A percentile compares a stretch with the other conserved stretches of the same genome.
These are phyloP conservation scores for Aureobasidium sp. DNA, from an alignment of 2,329 filamentous ascomycete species.

Conservation along the genomic window DNA sequence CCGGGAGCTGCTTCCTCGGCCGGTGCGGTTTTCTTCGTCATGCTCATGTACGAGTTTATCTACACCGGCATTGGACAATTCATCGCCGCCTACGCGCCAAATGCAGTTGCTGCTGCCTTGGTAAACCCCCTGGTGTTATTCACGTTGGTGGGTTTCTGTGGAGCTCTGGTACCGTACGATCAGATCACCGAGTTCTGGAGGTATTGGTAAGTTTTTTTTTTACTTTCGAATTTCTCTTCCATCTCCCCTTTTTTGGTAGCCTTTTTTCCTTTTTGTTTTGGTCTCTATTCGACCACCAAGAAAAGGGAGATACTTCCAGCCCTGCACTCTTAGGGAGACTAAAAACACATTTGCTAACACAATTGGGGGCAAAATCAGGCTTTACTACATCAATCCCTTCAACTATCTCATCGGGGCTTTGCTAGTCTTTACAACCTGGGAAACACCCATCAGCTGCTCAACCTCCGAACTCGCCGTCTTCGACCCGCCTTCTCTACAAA, in stretches of 20 bases:
- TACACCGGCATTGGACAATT: slow-evolving; percentile 52
- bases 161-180: slow-evolving; percentile 49
- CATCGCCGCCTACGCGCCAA: slow-evolving; percentile 58
- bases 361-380: slow-evolving; percentile 23
- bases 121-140: slow-evolving; percentile 35
- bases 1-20: slow-evolving; percentile 50
- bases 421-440: slow-evolving; percentile 48
- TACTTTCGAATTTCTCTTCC: no score
- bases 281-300: no score
- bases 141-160: slow-evolving; percentile 34
- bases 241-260: no score
- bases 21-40: background rate
- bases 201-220: slow-evolving; percentile 31
- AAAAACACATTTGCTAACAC: no score
- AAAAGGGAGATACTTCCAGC: no score
- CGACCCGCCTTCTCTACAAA: slow-evolving; percentile 25
- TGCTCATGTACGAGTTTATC: slow-evolving; percentile 59
- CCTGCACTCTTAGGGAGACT: no score
- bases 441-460: slow-evolving; percentile 10
- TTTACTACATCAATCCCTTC: slow-evolving; percentile 53
- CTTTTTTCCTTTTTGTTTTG: no score
- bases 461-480: slow-evolving; percentile 21
- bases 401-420: slow-evolving; percentile 21
- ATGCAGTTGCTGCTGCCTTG: slow-evolving; percentile 55
- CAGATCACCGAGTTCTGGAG: slow-evolving; percentile 60